Percentiles rank a stretch among this genome's conserved stretches.
phyloP scores from a whole-genome alignment of 768 basidiomycete species.

The Multifurca ochricompacta region DNA sequence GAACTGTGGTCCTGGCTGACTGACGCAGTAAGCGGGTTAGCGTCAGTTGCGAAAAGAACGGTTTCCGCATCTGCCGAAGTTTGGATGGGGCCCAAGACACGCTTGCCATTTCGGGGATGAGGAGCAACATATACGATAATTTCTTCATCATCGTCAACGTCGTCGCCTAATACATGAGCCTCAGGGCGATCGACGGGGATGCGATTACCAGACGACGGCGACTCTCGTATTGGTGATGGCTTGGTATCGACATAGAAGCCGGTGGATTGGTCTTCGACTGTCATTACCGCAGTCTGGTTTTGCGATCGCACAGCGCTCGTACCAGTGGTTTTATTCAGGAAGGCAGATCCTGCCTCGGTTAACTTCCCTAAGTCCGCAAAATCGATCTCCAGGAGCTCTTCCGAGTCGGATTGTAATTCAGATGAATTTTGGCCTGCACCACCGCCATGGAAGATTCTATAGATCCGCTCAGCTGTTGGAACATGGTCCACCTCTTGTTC shows the following conservation, averaged over 20 bases:
- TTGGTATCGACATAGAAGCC: conserved; percentile 33
- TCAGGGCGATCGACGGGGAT: conserved; percentile 10
- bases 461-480: conserved; percentile 65
- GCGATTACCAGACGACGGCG: background rate
- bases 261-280: conserved; percentile 31
- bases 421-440: background rate
- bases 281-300: conserved; percentile 1
- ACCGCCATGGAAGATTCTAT: conserved; percentile 49
- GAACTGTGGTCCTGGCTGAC: conserved; percentile 32
- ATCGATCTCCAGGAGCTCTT: conserved; percentile 39
- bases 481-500: conserved; percentile 46
- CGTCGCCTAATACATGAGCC: conserved; percentile 8
- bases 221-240: background rate
- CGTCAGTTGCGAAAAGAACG: background rate
- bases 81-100: background rate
- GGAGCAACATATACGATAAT: conserved; percentile 74
- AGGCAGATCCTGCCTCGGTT: conserved; percentile 25
- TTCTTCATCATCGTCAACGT: conserved; percentile 43
- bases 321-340: conserved; percentile 4
- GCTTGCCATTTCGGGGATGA: conserved; percentile 40
- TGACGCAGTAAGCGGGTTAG: conserved; percentile 45
- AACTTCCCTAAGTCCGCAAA: conserved; percentile 53
- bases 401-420: conserved; percentile 15
- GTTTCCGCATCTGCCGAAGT: background rate
- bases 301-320: background rate